These are phyloP conservation scores for Stygiomarasmius scandens DNA, from an alignment of 1,284 basidiomycete genomes.

Conservation along the genomic window DNA sequence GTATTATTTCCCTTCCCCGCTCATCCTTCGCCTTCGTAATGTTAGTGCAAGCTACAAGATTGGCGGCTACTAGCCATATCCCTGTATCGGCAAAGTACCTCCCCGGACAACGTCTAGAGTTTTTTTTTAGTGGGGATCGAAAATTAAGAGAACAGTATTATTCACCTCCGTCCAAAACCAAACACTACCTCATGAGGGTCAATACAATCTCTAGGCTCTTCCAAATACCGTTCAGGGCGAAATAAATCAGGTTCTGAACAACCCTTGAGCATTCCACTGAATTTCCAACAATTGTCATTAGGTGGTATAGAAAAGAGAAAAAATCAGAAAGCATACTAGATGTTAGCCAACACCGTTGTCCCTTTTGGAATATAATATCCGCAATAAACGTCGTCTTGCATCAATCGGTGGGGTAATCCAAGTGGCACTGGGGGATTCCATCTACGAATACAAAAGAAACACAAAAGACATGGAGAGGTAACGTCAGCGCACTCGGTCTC, in stretches of 20 bases:
- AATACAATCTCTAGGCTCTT: not conserved
- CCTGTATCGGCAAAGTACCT: conserved; percentile 34
- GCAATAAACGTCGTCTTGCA: conserved; percentile 2
- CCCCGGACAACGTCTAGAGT: conserved; percentile 43
- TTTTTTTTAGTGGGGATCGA: not conserved
- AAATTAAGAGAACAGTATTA: not conserved
- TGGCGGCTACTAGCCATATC: conserved; percentile 11
- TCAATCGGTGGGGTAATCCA: not conserved
- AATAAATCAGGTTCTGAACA: conserved; percentile 4
- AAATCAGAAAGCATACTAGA: not conserved
- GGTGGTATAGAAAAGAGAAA: not conserved
- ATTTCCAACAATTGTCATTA: not conserved
- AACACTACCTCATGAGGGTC: conserved; percentile 6
- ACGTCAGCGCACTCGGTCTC: too few species aligned
- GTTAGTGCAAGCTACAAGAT: conserved; percentile 7
- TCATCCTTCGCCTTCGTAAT: conserved; percentile 13
- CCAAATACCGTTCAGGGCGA: not conserved
- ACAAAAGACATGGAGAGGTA: too few species aligned
- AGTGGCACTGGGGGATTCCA: conserved; percentile 5
- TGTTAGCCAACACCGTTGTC: conserved; percentile 2
- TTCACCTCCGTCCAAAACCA: conserved; percentile 6
- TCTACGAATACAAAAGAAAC: too few species aligned
- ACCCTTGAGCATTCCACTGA: conserved; percentile 5
- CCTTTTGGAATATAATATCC: conserved; percentile 9
- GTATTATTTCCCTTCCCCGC: conserved; percentile 8